Conservation (phyloP, 805 yeast species). For the Metschnikowia bowlesiae region DNA sequence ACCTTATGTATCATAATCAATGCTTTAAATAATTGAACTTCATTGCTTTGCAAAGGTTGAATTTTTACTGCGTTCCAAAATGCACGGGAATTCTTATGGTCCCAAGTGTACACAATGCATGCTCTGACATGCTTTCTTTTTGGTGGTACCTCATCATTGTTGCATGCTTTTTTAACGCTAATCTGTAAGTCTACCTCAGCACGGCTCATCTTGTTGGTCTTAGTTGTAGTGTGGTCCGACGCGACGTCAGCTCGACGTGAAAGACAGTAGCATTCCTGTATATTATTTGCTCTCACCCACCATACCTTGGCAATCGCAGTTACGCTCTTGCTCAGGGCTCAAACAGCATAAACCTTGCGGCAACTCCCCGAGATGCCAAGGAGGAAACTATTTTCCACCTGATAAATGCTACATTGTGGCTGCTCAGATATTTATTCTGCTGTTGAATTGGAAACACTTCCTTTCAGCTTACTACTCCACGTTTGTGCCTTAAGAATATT, state of each 20-base stretch:
- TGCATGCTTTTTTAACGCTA: constrained; percentile 79
- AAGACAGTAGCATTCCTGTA: neutral
- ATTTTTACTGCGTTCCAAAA: constrained; percentile 82
- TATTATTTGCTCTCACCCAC: neutral
- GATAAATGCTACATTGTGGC: too few relatives aligned
- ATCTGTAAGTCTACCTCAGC: constrained; percentile 45
- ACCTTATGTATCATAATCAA: constrained; percentile 84
- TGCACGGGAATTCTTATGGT: constrained; percentile 75
- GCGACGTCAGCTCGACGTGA: constrained; percentile 5
- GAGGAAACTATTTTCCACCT: too few relatives aligned
- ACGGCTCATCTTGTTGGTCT: constrained; percentile 32
- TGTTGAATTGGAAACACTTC: neutral
- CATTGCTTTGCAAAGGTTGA: constrained; percentile 76
- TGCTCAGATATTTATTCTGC: too few relatives aligned
- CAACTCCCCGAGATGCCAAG: too few relatives aligned
- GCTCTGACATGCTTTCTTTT: constrained; percentile 95
- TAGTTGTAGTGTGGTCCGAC: neutral
- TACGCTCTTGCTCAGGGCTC: neutral
- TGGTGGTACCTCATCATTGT: constrained; percentile 83
- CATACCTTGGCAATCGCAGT: neutral
- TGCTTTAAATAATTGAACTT: constrained; percentile 80
- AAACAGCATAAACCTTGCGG: neutral
- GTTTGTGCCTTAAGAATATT: neutral
- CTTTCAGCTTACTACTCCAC: neutral
- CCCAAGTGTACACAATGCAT: constrained; percentile 96